Evolutionary conservation across 352 stramenopile species (phyloP).

Genomic region (Blastocystis sp.): DNA sequence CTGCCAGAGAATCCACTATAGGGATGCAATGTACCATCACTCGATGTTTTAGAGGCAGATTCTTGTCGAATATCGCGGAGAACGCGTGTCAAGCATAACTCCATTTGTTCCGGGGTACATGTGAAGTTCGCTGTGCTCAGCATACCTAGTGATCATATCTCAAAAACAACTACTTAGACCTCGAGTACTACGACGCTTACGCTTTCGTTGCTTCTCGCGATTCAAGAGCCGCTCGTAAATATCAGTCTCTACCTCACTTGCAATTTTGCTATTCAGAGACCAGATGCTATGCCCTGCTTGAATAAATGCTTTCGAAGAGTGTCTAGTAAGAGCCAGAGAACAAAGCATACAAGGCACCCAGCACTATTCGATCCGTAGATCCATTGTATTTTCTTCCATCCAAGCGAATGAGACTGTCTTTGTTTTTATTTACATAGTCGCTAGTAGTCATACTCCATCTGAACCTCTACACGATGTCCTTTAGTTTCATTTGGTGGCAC

Average conservation of each 20-base stretch:
- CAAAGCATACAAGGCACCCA: background rate
- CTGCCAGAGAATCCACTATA: background rate
- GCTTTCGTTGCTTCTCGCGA: conserved; percentile 18
- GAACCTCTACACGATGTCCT: background rate
- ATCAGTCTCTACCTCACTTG: background rate
- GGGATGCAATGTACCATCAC: background rate
- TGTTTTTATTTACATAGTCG: background rate
- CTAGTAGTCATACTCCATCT: background rate
- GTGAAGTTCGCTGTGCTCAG: background rate
- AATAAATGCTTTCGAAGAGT: conserved; percentile 10
- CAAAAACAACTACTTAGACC: background rate
- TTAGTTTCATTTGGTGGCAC: background rate
- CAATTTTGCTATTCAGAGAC: background rate
- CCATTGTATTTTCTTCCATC: background rate
- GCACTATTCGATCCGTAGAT: conserved; percentile 11
- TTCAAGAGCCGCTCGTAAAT: conserved; percentile 1
- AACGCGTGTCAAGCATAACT: background rate
- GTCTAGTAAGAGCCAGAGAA: background rate
- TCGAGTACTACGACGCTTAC: background rate
- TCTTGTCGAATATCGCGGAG: background rate
- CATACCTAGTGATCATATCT: background rate
- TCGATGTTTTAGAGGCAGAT: background rate
- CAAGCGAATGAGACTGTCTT: background rate
- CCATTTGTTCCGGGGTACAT: background rate
- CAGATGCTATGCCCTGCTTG: background rate